Base-by-base conservation (phyloP, 352 stramenopile species). In the Thraustochytrium sp. region DNA sequence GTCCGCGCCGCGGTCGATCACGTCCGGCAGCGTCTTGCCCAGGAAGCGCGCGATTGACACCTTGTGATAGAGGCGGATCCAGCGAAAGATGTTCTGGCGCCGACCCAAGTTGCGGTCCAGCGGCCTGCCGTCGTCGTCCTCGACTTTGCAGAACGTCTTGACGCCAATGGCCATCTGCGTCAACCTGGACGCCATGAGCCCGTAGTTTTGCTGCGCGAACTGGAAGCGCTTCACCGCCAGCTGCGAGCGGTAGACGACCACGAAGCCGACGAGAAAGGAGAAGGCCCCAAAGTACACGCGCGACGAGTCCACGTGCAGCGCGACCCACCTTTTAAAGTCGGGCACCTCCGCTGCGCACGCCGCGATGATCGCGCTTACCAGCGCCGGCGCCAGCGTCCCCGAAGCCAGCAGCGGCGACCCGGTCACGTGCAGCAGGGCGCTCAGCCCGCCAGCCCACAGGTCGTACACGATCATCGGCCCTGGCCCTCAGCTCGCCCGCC, bases 61-160 rank as follows among this genome's bases (percentile, higher is more conserved):
- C 49, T 84, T 75, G 61, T 84, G 75, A 29, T 84, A 84, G n/a
- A 84, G 61, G 1, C 61, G 21, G 29, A 84, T 83, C 75, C 75
- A 84, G 54, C 75, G 75, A 38, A 84, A 84, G 34, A 84, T 44
- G 8, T 31, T 59, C 44, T 75, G 29, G 9, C 36, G 11, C 21
- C 59, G 13, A 31, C 59, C 59, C 1, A 72, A n/a, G 34, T 31
- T 11, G 16, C 26, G 42, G 34, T 72, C 46, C 26, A 82, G 23
- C 16, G n/a, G 40, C 34, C 4, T 38, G 26, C 59, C 51, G 34
- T 83, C 36, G 21, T 84, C 59, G 3, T 83, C 37, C 8, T 82
- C 63, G n/a, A 26, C 18, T 29, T 34, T 51, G 36, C 29, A 73
- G 16, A 73, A 83, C 18, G 29, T 26, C 34, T 78, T 75, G 40